Evolutionary conservation across 2,329 filamentous ascomycete genomes (phyloP).

Genomic region (Elsinoe arachidis): DNA sequence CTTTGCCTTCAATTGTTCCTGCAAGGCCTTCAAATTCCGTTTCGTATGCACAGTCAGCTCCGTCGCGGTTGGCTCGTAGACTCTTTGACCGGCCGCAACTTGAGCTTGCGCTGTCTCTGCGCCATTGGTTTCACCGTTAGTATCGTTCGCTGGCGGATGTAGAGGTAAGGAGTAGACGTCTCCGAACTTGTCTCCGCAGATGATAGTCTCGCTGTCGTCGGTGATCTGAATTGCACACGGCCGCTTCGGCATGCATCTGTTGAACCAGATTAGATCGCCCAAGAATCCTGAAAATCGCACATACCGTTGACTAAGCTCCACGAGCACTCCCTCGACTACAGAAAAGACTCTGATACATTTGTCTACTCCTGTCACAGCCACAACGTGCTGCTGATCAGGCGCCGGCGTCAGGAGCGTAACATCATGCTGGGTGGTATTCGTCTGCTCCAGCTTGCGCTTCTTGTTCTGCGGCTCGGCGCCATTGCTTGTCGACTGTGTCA

Average conservation of each 20-base stretch:
- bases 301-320: conserved; percentile 65
- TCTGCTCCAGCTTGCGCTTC: conserved; percentile 31
- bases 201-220: conserved; percentile 60
- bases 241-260: conserved; percentile 77
- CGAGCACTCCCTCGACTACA: conserved; percentile 51
- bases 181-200: conserved; percentile 90
- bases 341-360: conserved; percentile 83
- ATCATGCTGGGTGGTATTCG: conserved; percentile 38
- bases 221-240: conserved; percentile 68
- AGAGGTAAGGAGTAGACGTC: conserved; percentile 88
- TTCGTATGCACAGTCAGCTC: conserved; percentile 53
- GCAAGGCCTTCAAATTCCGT: conserved; percentile 49
- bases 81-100: conserved; percentile 18
- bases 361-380: conserved; percentile 81
- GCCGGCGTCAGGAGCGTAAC: conserved; percentile 62
- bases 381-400: conserved; percentile 55
- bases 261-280: neutral
- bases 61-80: conserved; percentile 46
- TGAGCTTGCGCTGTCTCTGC: no score
- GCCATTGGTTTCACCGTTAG: no score
- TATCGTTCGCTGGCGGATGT: conserved; percentile 31
- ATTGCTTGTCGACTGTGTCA: conserved; percentile 22
- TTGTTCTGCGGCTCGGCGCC: conserved; percentile 21
- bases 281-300: neutral
- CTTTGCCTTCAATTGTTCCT: conserved; percentile 46